Percentiles rank a stretch among this genome's conserved stretches.
These are phyloP conservation scores for Diaporthe sp. DNA, from an alignment of 2,329 filamentous ascomycete species.

Conservation along the genomic window DNA sequence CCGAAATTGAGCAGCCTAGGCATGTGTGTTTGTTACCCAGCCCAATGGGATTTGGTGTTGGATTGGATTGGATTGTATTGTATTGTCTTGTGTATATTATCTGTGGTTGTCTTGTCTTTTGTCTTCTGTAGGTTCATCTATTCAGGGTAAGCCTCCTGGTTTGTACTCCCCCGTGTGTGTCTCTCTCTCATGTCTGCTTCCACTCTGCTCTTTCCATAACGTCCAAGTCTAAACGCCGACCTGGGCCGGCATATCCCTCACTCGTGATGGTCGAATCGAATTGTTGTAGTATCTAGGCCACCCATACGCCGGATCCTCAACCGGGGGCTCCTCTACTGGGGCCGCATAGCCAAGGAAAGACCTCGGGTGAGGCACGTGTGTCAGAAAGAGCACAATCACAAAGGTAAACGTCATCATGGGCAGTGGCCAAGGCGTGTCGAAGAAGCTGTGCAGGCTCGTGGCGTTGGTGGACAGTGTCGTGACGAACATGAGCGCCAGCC, in stretches of 20 bases:
- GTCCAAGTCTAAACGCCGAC: background rate
- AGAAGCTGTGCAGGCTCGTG: constrained; percentile 38
- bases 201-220: background rate
- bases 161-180: background rate
- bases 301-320: background rate
- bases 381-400: constrained; percentile 45
- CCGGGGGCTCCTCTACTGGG: background rate
- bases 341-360: constrained; percentile 12
- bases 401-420: constrained; percentile 48
- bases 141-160: too few species aligned
- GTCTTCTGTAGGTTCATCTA: background rate
- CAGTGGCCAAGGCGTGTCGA: constrained; percentile 46
- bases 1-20: background rate
- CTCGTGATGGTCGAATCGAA: constrained; percentile 24
- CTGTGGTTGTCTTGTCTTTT: background rate
- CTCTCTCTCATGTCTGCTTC: background rate
- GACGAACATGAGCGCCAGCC: constrained; percentile 44
- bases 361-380: constrained; percentile 44
- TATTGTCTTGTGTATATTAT: background rate
- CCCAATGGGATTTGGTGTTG: background rate
- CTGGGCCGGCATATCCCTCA: background rate
- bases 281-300: constrained; percentile 23
- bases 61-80: background rate
- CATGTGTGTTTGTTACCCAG: background rate
- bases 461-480: constrained; percentile 34